phyloP scores from a whole-genome alignment of 108 stramenopile genomes.

The Pseudonitzschia multistriata region DNA sequence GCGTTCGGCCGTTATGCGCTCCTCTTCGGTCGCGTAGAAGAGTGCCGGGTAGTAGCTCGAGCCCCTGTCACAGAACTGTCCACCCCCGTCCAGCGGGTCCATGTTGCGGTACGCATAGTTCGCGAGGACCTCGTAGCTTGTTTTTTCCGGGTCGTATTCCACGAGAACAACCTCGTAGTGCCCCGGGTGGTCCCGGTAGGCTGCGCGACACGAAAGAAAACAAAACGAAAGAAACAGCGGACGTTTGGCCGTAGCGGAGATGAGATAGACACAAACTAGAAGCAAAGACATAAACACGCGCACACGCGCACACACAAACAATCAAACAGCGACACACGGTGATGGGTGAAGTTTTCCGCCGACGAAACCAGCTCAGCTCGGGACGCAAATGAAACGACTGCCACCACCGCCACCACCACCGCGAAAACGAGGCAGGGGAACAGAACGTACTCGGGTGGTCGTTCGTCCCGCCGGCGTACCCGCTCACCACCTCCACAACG shows the following conservation, averaged over 20 bases:
- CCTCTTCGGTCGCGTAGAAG: constrained; percentile 6
- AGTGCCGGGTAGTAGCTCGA: neutral
- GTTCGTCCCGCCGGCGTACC: constrained; percentile 4
- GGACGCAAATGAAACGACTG: too few relatives aligned
- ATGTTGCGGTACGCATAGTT: constrained; percentile 4
- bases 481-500: constrained; percentile 9
- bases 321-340: too few relatives aligned
- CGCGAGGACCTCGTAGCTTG: neutral
- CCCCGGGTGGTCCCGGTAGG: neutral
- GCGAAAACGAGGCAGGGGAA: neutral
- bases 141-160: constrained; percentile 2
- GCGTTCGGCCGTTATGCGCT: neutral
- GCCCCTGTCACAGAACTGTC: constrained; percentile 7
- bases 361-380: too few relatives aligned
- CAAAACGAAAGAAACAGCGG: neutral
- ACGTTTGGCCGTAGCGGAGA: too few relatives aligned
- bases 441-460: constrained; percentile 7
- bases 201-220: neutral
- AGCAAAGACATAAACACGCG: too few relatives aligned
- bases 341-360: too few relatives aligned
- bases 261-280: too few relatives aligned
- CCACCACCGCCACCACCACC: too few relatives aligned
- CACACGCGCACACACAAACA: too few relatives aligned
- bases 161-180: constrained; percentile 5
- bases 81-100: constrained; percentile 1